These are phyloP conservation scores for Amaranthus palmeri DNA, from an alignment of 148 eudicot species.

Conservation along the genomic window DNA sequence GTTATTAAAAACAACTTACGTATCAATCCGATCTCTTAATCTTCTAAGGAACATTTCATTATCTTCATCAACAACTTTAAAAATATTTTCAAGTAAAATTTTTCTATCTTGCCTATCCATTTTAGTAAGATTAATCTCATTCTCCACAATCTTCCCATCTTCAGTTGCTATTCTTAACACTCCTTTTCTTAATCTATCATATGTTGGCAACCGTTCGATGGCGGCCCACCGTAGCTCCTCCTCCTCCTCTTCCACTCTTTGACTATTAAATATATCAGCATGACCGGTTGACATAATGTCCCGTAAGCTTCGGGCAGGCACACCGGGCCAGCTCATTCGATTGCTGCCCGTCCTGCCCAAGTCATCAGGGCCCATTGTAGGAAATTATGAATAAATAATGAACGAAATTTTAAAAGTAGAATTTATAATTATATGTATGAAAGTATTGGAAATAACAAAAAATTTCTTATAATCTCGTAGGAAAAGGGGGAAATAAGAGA, in stretches of 20 bases:
- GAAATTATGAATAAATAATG: background rate
- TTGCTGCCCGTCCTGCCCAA: constrained; percentile 17
- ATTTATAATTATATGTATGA: no score
- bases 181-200: constrained; percentile 52
- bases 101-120: constrained; percentile 39
- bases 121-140: constrained; percentile 38
- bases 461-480: no score
- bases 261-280: constrained; percentile 27
- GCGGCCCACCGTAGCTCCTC: constrained; percentile 70
- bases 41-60: constrained; percentile 41
- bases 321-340: constrained; percentile 18
- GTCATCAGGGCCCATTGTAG: constrained; percentile 3
- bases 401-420: no score
- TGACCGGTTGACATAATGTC: constrained; percentile 17
- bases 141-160: constrained; percentile 34
- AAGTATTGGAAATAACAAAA: no score
- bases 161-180: constrained; percentile 38
- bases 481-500: no score
- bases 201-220: constrained; percentile 57
- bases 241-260: constrained; percentile 33
- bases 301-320: constrained; percentile 23
- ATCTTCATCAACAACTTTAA: constrained; percentile 43
- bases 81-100: constrained; percentile 39
- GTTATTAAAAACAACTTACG: constrained; percentile 24
- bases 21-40: constrained; percentile 39